A percentile compares a stretch with the other conserved stretches of the same genome.
Conservation (phyloP, 768 basidiomycete species). For the Collybia nuda region DNA sequence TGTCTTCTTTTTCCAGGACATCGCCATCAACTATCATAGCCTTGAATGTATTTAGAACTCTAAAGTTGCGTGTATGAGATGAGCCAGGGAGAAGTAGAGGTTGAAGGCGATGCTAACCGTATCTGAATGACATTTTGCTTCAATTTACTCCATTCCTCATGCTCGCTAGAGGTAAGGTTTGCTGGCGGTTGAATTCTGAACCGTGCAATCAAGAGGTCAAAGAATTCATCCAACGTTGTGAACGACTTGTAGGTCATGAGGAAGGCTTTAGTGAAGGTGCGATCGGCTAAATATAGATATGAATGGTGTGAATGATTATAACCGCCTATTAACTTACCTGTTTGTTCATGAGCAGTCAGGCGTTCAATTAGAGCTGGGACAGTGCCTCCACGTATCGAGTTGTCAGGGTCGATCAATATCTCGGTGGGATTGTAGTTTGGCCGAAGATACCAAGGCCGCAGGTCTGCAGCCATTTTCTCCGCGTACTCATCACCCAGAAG, state of each 20-base stretch:
- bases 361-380: constrained; percentile 84
- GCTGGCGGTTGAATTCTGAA: constrained; percentile 79
- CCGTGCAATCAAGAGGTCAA: constrained; percentile 77
- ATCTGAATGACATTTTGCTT: constrained; percentile 88
- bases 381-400: constrained; percentile 84
- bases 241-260: constrained; percentile 97
- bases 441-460: constrained; percentile 81
- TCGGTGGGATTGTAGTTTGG: constrained; percentile 79
- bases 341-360: constrained; percentile 87
- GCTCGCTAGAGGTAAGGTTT: constrained; percentile 58
- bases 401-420: constrained; percentile 83
- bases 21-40: constrained; percentile 85
- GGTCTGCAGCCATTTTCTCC: constrained; percentile 41
- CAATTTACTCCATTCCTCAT: constrained; percentile 76
- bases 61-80: constrained; percentile 20
- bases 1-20: constrained; percentile 84
- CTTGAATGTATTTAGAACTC: constrained; percentile 89
- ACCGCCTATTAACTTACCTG: constrained; percentile 50
- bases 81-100: too few species aligned
- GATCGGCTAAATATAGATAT: constrained; percentile 32
- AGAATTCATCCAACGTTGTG: constrained; percentile 77
- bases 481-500: constrained; percentile 62
- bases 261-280: constrained; percentile 84
- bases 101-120: constrained; percentile 52
- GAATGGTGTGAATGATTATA: constrained; percentile 3